Evolutionary conservation across 2,329 filamentous ascomycete species (phyloP).

Genomic region (Oidium heveae): DNA sequence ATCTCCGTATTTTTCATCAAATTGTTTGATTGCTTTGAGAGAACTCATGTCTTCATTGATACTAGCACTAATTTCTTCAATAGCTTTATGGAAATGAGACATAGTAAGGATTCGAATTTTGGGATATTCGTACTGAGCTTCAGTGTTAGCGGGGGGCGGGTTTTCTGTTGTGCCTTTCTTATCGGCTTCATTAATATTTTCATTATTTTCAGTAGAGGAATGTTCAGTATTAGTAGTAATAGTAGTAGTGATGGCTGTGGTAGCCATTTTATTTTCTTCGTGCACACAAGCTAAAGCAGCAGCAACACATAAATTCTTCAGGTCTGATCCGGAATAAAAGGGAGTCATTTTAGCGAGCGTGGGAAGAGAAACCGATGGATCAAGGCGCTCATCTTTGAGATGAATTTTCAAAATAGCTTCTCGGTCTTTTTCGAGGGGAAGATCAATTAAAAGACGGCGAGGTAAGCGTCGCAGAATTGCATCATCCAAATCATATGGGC

Average conservation of each 20-base stretch:
- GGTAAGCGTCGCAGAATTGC: constrained; percentile 80
- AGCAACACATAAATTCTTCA: constrained; percentile 62
- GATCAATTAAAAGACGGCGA: constrained; percentile 85
- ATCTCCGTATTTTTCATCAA: constrained; percentile 87
- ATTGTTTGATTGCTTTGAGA: constrained; percentile 68
- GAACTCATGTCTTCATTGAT: constrained; percentile 86
- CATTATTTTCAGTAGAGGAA: too few species aligned
- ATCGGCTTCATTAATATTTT: constrained; percentile 3
- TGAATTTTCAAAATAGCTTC: constrained; percentile 80
- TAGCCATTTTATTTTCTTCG: constrained; percentile 31
- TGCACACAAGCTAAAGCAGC: constrained; percentile 57
- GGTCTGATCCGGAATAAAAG: constrained; percentile 59
- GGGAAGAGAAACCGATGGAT: constrained; percentile 31
- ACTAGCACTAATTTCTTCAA: constrained; percentile 73
- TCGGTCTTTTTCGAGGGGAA: constrained; percentile 77
- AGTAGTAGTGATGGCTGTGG: neutral
- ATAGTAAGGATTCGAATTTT: constrained; percentile 37
- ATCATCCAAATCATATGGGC: constrained; percentile 98
- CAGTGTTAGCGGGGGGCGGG: constrained; percentile 7
- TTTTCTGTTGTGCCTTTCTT: constrained; percentile 11
- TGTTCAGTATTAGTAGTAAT: too few species aligned
- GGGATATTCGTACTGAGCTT: constrained; percentile 28
- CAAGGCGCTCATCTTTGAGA: constrained; percentile 39
- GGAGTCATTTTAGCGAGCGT: constrained; percentile 41
- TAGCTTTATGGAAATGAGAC: constrained; percentile 61